phyloP scores from a whole-genome alignment of 2,329 filamentous ascomycete genomes.

The Monilinia fructicola region DNA sequence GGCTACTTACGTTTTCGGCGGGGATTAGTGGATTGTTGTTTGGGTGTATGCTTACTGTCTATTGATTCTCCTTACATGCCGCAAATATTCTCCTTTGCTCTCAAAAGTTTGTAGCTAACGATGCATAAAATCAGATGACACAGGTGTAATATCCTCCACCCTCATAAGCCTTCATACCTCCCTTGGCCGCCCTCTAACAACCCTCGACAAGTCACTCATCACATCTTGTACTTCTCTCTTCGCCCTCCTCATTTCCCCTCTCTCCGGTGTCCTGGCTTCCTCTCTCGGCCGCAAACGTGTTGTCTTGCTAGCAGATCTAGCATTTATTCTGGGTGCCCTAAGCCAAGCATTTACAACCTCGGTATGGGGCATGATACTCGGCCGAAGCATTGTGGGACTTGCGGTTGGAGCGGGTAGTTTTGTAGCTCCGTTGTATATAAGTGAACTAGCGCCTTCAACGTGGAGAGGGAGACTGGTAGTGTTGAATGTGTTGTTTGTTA shows the following conservation, averaged over 20 bases:
- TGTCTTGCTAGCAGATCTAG: conserved; percentile 61
- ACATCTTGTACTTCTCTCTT: conserved; percentile 68
- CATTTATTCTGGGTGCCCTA: conserved; percentile 68
- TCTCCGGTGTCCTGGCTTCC: conserved; percentile 65
- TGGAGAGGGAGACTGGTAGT: conserved; percentile 80
- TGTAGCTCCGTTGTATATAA: conserved; percentile 84
- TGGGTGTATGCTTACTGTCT: conserved; percentile 51
- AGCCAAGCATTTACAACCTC: conserved; percentile 59
- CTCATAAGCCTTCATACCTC: conserved; percentile 62
- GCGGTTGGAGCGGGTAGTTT: conserved; percentile 77
- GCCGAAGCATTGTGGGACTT: conserved; percentile 67
- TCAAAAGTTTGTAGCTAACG: background rate
- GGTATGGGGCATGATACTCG: conserved; percentile 64
- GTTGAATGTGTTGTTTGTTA: conserved; percentile 79
- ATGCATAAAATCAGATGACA: conserved; percentile 33
- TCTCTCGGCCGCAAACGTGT: conserved; percentile 60
- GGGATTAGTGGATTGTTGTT: conserved; percentile 68
- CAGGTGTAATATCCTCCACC: conserved; percentile 64
- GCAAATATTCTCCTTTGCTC: background rate
- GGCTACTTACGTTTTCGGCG: conserved; percentile 62
- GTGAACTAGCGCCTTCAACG: conserved; percentile 76
- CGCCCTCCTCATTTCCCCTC: conserved; percentile 62
- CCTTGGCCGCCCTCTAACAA: conserved; percentile 56
- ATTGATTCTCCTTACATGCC: background rate
- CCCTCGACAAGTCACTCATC: conserved; percentile 67